Percentiles rank a stretch among this genome's conserved stretches.
phyloP scores from a whole-genome alignment of 805 yeast species.

The Yarrowia divulgata region DNA sequence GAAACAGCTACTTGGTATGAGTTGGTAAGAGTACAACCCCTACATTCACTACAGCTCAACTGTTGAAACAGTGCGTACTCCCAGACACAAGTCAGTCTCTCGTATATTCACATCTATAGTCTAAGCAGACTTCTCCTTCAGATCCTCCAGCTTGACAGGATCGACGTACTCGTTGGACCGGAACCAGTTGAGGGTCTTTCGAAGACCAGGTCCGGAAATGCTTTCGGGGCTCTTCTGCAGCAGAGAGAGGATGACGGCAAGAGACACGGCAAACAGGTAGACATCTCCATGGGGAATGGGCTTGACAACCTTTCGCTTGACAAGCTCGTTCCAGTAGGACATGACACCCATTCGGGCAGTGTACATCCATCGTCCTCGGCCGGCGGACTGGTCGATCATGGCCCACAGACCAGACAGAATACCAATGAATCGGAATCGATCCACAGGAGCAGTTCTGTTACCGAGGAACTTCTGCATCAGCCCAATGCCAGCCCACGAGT shows the following conservation, averaged over 20 bases:
- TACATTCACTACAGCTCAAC: too few species aligned
- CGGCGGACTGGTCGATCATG: slow-evolving; percentile 47
- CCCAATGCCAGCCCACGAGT: slow-evolving; percentile 54
- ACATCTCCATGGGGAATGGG: slow-evolving; percentile 50
- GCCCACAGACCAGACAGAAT: slow-evolving; percentile 55
- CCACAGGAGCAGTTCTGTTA: slow-evolving; percentile 46
- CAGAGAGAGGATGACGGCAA: slow-evolving; percentile 49
- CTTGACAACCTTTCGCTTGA: slow-evolving; percentile 45
- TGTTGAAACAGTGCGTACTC: too few species aligned
- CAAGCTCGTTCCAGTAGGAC: slow-evolving; percentile 51
- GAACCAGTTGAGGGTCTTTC: slow-evolving; percentile 50
- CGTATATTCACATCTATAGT: slow-evolving; percentile 1
- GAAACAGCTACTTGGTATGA: not conserved
- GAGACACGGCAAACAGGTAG: slow-evolving; percentile 48
- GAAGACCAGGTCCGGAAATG: slow-evolving; percentile 45
- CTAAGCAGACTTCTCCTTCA: slow-evolving; percentile 19
- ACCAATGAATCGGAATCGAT: slow-evolving; percentile 53
- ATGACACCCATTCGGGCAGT: slow-evolving; percentile 51
- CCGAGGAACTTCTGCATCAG: slow-evolving; percentile 50
- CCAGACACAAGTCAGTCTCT: not conserved
- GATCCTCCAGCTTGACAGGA: slow-evolving; percentile 41
- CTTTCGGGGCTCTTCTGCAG: slow-evolving; percentile 47
- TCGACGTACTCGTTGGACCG: slow-evolving; percentile 46
- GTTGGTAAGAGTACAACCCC: too few species aligned
- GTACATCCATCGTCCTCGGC: slow-evolving; percentile 49